Conservation (phyloP, 1,284 basidiomycete genomes). For the Pseudozyma sp. region DNA sequence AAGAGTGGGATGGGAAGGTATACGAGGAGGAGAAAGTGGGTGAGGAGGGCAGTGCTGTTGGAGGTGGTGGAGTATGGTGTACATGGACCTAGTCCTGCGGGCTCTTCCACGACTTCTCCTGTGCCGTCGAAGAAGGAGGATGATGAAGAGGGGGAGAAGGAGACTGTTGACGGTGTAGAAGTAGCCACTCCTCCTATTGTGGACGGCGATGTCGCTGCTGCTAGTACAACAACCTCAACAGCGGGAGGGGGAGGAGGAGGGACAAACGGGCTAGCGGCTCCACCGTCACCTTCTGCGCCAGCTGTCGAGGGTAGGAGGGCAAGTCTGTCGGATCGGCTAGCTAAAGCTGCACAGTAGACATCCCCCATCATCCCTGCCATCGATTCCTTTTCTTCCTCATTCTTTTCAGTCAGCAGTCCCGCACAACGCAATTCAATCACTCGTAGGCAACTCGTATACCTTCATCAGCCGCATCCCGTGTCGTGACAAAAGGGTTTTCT, state of each 20-base stretch:
- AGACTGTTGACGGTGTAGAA: conserved; percentile 20
- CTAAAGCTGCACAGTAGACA: conserved; percentile 29
- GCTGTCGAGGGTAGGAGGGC: conserved; percentile 7
- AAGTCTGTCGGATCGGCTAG: conserved; percentile 29
- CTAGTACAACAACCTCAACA: conserved; percentile 8
- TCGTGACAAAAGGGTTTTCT: too few relatives aligned
- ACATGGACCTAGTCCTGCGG: conserved; percentile 22
- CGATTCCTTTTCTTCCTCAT: neutral
- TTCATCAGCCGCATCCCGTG: too few relatives aligned
- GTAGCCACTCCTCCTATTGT: neutral
- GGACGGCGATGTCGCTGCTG: conserved; percentile 20
- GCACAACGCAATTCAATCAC: too few relatives aligned
- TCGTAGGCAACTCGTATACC: too few relatives aligned
- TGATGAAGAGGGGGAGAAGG: conserved; percentile 5
- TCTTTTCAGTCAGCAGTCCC: neutral
- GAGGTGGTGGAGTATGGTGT: conserved; percentile 64
- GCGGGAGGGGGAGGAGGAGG: neutral
- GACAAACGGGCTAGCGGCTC: neutral
- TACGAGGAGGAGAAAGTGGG: conserved; percentile 70
- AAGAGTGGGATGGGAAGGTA: conserved; percentile 84
- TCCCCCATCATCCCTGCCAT: neutral
- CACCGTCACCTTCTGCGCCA: neutral
- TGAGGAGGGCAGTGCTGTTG: conserved; percentile 68
- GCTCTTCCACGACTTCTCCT: neutral
- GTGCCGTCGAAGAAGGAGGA: neutral